Base-by-base conservation (phyloP, 1,139 yeast genomes). In the Scheffersomyces parashehatae region DNA sequence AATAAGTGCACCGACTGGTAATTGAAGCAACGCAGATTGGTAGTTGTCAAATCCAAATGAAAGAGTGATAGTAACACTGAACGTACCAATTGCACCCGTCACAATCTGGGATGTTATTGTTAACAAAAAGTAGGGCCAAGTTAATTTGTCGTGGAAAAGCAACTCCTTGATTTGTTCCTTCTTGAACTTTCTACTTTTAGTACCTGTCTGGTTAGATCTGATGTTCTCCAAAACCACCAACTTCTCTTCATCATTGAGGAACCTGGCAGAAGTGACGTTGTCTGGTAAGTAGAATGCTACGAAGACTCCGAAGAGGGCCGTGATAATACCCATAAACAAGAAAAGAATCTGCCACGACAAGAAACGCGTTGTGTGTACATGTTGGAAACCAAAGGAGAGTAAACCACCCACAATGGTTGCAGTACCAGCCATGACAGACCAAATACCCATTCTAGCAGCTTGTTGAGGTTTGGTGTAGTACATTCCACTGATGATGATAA, bases 401-500 rank as follows among this genome's bases (percentile, higher is more conserved):
- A 70, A 56, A 0, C 75, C 69, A 5, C 78, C 78, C 4, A 68
- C 54, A 28, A 73, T 69, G 4, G 75, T 69, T 5, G 73, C 73
- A 4, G 58, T 43, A 4, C 77, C 77, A 5, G 72, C 67, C 59
- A 69, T 72, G 32, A 67, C 58, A 7, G 73, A 51, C 56, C 56
- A 52, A 11, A 48, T 39, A 4, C 54, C 54, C 46, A 52, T 52
- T 28, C 56, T 39, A 8, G 45, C 36, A 2, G 54, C 53, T 33
- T 49, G 50, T 42, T 61, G 77, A 10, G 60, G 54, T 41, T 67
- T 68, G 14, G 64, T 61, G 53, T 70, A 75, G 65, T 70, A 75
- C 71, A 70, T 59, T n/a, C 64, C 58, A 35, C 56, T 53, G 34
- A 60, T 49, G 16, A 58, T 43, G 13, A 59, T 52, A 24, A 56